Evolutionary conservation across 208 protist genomes (phyloP), one percentile per base, ranked within the genome.

Genomic region (Porcisia deanei): DNA sequence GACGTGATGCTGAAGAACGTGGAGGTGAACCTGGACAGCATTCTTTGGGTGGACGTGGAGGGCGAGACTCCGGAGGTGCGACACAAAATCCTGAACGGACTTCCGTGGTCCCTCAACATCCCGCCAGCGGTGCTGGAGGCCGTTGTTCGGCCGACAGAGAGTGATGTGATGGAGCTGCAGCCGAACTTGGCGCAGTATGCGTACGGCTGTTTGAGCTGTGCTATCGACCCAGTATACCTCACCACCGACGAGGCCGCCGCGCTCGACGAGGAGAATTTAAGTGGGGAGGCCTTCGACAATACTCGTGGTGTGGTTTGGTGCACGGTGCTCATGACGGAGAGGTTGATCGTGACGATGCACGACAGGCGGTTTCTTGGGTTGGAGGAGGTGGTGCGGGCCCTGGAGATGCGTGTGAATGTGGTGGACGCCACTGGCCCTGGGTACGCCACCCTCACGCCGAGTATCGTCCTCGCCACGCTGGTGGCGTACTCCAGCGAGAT

Each of bases 101-200:
- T 91, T 43, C 82, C 85, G 30, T 74, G 78, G 65, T 52, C 78
- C 39, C 71, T 82, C 70, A 57, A 77, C 60, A 71, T 92, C 60
- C 82, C 89, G 68, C 45, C 76, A 4, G 64, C 77, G 39, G 83
- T 88, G 73, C 64, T 88, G 53, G 87, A 92, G 34, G 87, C 75
- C 20, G 80, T 91, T 59, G 81, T 88, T 69, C 71, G 65, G 53
- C 83, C 83, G 22, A 87, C 80, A 73, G 87, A 89, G 80, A 83
- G 82, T 61, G 88, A 93, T 61, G 83, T 91, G 61, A 81, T 92
- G 73, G 85, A 91, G 81, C 73, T 93, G 79, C 85, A 91, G 78
- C 77, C 84, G 9, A 77, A 66, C n/a, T 6, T 55, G 47, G 84
- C 76, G 25, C 64, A 84, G 60, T 93, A 90, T 77, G 74, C 91